Percentiles rank a stretch among this genome's conserved stretches.
Conservation (phyloP, 1,139 yeast genomes). For the Protomyces pachydermus region DNA sequence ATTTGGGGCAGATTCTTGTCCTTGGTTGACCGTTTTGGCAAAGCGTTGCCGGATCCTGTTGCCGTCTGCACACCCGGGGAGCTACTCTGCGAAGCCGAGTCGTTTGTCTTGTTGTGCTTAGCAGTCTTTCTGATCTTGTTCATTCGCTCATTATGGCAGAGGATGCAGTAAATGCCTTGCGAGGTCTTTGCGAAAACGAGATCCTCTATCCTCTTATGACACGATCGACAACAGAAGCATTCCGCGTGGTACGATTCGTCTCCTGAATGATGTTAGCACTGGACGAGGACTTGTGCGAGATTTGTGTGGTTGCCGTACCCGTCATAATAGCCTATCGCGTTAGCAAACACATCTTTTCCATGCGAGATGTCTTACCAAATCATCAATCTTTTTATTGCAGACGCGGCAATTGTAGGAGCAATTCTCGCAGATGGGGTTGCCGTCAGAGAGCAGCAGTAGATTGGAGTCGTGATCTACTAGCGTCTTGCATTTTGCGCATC, state of each 20-base stretch:
- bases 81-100: background rate
- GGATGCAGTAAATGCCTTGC: conserved; percentile 89
- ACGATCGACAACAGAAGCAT: conserved; percentile 86
- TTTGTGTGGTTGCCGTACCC: conserved; percentile 13
- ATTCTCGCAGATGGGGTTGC: conserved; percentile 80
- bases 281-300: background rate
- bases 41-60: too few species aligned
- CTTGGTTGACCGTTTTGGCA: background rate
- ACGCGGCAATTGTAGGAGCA: conserved; percentile 86
- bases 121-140: conserved; percentile 45
- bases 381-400: conserved; percentile 87
- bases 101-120: background rate
- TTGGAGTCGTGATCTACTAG: conserved; percentile 82
- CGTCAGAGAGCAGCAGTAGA: conserved; percentile 86
- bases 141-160: conserved; percentile 79
- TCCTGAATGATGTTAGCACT: conserved; percentile 42
- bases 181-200: conserved; percentile 88
- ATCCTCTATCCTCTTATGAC: conserved; percentile 84
- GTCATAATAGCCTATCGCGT: conserved; percentile 68
- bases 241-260: conserved; percentile 88
- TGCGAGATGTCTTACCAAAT: conserved; percentile 43
- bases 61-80: background rate
- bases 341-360: background rate
- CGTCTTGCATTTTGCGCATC: conserved; percentile 75
- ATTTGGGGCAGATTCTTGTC: background rate